phyloP scores from a whole-genome alignment of 2,329 filamentous ascomycete species.

The Rhynchosporium graminicola region DNA sequence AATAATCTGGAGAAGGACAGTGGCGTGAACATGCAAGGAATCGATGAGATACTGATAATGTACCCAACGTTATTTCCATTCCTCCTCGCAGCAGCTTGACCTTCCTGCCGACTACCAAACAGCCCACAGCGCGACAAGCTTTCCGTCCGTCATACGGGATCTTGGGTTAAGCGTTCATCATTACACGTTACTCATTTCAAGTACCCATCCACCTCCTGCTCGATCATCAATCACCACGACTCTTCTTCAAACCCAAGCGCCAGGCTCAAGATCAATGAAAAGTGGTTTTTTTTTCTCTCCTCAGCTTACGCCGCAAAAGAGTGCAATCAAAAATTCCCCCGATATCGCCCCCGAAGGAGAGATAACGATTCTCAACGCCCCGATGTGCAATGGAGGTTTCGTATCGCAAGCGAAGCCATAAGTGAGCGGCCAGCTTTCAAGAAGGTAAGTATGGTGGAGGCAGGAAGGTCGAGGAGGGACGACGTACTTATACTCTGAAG shows the following conservation, averaged over 20 bases:
- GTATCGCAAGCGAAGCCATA: too few relatives aligned
- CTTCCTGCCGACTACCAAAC: too few relatives aligned
- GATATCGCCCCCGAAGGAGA: conserved; percentile 11
- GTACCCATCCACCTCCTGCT: not conserved
- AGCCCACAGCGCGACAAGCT: too few relatives aligned
- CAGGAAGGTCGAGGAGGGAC: not conserved
- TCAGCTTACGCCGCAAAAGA: not conserved
- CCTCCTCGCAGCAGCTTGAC: too few relatives aligned
- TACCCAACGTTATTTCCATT: too few relatives aligned
- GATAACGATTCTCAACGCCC: not conserved
- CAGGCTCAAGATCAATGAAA: conserved; percentile 4
- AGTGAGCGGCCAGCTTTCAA: too few relatives aligned
- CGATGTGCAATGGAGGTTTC: too few relatives aligned
- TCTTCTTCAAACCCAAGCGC: conserved; percentile 9
- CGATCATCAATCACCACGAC: not conserved
- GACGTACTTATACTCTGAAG: not conserved
- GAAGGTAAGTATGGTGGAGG: not conserved
- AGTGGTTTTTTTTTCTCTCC: not conserved
- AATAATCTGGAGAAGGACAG: not conserved
- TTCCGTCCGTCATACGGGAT: not conserved
- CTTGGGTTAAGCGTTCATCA: not conserved
- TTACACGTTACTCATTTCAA: not conserved
- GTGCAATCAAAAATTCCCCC: conserved; percentile 14
- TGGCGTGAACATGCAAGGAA: not conserved
- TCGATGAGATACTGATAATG: not conserved